These are phyloP conservation scores for Trichophyton rubrum DNA, from an alignment of 2,329 filamentous ascomycete genomes.

Conservation along the genomic window DNA sequence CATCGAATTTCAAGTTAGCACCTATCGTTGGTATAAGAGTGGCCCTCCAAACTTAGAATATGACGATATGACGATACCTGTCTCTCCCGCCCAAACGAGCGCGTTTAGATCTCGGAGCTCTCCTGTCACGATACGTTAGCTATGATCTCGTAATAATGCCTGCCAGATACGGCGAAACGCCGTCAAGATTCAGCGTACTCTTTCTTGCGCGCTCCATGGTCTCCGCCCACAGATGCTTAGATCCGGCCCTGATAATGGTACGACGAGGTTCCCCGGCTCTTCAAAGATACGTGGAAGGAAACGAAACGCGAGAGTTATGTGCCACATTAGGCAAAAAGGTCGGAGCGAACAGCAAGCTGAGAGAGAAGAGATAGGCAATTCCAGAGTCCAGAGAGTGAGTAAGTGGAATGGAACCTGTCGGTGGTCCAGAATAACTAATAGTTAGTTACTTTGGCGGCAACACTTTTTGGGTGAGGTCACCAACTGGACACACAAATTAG, in stretches of 20 bases:
- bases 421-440: not conserved
- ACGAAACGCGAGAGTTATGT: conserved; percentile 6
- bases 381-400: not conserved
- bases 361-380: not conserved
- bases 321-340: conserved; percentile 9
- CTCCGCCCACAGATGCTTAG: not conserved
- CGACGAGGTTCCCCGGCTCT: conserved; percentile 1
- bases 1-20: conserved; percentile 13
- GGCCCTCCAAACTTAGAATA: conserved; percentile 7
- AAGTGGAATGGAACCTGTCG: not conserved
- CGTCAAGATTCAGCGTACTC: conserved; percentile 25
- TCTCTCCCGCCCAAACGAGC: conserved; percentile 77
- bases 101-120: conserved; percentile 82
- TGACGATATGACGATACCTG: conserved; percentile 44
- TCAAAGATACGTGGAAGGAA: conserved; percentile 7
- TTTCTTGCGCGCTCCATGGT: conserved; percentile 40
- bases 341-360: not conserved
- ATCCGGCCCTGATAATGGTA: not conserved
- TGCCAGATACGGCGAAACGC: not conserved
- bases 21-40: conserved; percentile 6
- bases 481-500: too few species aligned
- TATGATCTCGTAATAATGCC: not conserved
- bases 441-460: not conserved
- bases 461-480: not conserved
- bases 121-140: conserved; percentile 40